Conservation (phyloP, 2,329 filamentous ascomycete genomes). For the Monosporascus sp. region DNA sequence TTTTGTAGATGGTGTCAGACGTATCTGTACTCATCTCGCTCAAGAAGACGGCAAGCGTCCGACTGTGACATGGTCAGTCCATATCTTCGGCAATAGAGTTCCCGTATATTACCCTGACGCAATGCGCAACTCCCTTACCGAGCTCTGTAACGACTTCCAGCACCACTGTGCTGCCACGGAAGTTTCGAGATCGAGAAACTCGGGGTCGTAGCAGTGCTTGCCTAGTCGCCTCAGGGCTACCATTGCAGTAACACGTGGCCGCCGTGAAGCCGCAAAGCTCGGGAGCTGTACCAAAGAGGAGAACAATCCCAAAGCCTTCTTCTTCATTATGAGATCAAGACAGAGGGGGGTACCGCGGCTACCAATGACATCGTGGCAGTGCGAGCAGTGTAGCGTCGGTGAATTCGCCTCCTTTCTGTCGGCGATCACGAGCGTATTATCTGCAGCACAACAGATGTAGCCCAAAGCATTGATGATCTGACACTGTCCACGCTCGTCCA, state of each 20-base stretch:
- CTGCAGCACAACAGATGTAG: conserved; percentile 51
- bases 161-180: conserved; percentile 75
- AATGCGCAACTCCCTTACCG: conserved; percentile 77
- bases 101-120: conserved; percentile 59
- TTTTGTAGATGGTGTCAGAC: conserved; percentile 43
- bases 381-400: conserved; percentile 15
- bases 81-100: background rate
- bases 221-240: conserved; percentile 64
- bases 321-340: conserved; percentile 25
- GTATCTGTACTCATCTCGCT: conserved; percentile 24
- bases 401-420: conserved; percentile 1
- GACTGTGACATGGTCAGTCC: conserved; percentile 35
- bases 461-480: conserved; percentile 51
- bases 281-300: conserved; percentile 39
- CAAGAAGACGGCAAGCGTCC: conserved; percentile 63
- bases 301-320: conserved; percentile 40
- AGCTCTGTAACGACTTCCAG: conserved; percentile 75
- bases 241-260: conserved; percentile 66
- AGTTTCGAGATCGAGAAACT: conserved; percentile 61
- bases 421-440: conserved; percentile 36
- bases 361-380: conserved; percentile 12
- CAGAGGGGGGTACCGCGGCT: conserved; percentile 7
- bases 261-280: conserved; percentile 49
- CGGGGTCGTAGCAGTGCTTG: conserved; percentile 56
- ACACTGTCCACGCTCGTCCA: conserved; percentile 47